These are phyloP conservation scores for Nigrograna mackinnonii DNA, from an alignment of 2,329 filamentous ascomycete genomes.

Conservation along the genomic window DNA sequence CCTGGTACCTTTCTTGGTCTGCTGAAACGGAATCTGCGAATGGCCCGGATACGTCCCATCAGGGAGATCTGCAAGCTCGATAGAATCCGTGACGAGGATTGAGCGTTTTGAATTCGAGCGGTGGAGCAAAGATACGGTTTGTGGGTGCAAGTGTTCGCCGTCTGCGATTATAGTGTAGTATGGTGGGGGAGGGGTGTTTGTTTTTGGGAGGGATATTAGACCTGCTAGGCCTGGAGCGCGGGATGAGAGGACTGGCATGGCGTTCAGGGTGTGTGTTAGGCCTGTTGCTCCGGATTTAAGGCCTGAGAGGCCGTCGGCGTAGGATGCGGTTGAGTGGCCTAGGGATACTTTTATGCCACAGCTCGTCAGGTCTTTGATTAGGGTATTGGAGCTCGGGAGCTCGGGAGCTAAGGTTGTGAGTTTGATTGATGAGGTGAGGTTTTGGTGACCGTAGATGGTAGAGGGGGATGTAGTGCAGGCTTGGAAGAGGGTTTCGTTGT, in stretches of 20 bases:
- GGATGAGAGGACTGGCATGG: conserved; percentile 56
- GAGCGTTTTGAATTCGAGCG: conserved; percentile 50
- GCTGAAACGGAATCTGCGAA: conserved; percentile 54
- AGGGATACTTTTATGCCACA: conserved; percentile 51
- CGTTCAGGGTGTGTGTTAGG: conserved; percentile 60
- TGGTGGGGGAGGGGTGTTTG: conserved; percentile 33
- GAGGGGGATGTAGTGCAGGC: conserved; percentile 35
- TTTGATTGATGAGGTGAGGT: conserved; percentile 47
- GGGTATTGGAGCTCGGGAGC: conserved; percentile 42
- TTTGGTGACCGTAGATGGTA: conserved; percentile 52
- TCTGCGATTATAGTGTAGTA: conserved; percentile 60
- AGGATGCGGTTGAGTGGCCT: conserved; percentile 56
- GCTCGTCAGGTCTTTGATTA: conserved; percentile 48
- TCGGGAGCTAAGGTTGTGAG: conserved; percentile 59
- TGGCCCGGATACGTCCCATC: conserved; percentile 58
- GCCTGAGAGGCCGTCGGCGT: conserved; percentile 49
- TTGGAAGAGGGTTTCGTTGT: conserved; percentile 51
- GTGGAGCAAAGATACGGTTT: conserved; percentile 53
- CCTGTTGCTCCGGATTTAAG: conserved; percentile 53
- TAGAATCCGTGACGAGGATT: conserved; percentile 58
- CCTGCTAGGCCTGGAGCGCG: conserved; percentile 57
- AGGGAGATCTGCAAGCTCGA: conserved; percentile 57
- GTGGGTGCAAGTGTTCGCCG: conserved; percentile 57
- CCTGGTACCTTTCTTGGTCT: conserved; percentile 52
- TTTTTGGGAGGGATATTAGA: conserved; percentile 31